Base-by-base conservation (phyloP, 2,329 filamentous ascomycete species). In the Didymosphaeria variabile region DNA sequence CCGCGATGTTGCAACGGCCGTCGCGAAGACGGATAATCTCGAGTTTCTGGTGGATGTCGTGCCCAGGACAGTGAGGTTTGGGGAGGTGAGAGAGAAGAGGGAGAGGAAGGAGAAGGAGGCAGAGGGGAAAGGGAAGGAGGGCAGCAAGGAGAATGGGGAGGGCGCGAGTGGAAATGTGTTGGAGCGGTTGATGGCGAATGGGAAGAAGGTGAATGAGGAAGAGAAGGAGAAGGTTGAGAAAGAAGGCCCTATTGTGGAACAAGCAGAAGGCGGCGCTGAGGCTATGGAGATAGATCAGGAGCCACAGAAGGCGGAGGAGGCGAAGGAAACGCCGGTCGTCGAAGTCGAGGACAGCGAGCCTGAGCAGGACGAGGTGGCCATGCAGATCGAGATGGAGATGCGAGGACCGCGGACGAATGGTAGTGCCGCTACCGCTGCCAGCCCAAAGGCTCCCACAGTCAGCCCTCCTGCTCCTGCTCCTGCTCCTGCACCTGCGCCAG, bases 11-110 rank as follows among this genome's bases (percentile, higher is more conserved):
- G 93, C 94, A 68, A 91, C 88, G 72, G 94, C 95, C 31, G 90
- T 98, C 58, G 87, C 91, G 8, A 91, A 93, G 75, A 89, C 93
- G 64, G 95, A 98, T 79, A 96, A 96, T 77, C 90, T 99, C 55
- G 94, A 99, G 78, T 99, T 99, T 75, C 87, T 99, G 15, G 86
- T 91, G 64, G 95, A 99, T 79, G 88, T 97, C 29, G 91, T 97
- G 40, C 95, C 95, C 59, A 91, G 91, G 76, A 97, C 94, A 1
- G 87, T 90, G 6, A 89, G 92, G 17, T 96, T 89, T 82, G 92
- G 91, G 75, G 87, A 91, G 68, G 87, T 91, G 80, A 94, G 93
- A 81, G 88, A 88, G 67, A 81, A 79, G 72, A 79, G 79, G 62
- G 84, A 83, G 7, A 81, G 81, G 66, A 81, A 81, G 66, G 65